Percentiles rank a stretch among this genome's conserved stretches.
phyloP scores from a whole-genome alignment of 257 asterid genomes.

The Euphrasia confusa region DNA sequence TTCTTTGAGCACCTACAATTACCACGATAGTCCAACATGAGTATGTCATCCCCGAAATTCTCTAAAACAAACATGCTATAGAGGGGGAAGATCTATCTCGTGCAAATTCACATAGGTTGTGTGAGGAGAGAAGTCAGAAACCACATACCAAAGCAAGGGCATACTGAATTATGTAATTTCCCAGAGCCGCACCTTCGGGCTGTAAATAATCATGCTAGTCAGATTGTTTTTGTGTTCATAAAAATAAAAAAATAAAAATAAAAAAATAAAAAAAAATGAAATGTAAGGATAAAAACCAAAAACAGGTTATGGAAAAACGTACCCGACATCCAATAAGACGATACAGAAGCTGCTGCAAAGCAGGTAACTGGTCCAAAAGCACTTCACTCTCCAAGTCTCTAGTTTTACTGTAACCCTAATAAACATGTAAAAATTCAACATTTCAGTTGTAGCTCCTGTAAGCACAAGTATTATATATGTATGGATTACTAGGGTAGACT shows the following conservation, averaged over 20 bases:
- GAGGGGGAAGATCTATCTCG: not conserved
- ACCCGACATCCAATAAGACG: slow-evolving; percentile 97
- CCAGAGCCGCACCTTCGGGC: slow-evolving; percentile 95
- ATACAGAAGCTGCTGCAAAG: slow-evolving; percentile 80
- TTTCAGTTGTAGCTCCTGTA: not conserved
- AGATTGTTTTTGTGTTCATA: not conserved
- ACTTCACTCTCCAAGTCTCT: slow-evolving; percentile 78
- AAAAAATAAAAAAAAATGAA: not conserved
- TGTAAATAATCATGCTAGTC: slow-evolving; percentile 29
- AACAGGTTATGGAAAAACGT: slow-evolving; percentile 16
- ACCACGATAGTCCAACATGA: slow-evolving; percentile 22
- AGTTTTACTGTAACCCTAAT: slow-evolving; percentile 78
- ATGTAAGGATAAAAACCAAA: slow-evolving; percentile 13
- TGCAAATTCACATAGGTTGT: slow-evolving; percentile 13
- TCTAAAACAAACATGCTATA: slow-evolving; percentile 8
- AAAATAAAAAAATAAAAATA: not conserved
- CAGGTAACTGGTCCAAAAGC: slow-evolving; percentile 80
- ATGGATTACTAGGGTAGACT: not conserved
- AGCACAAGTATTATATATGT: slow-evolving; percentile 9
- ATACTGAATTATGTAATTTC: slow-evolving; percentile 74
- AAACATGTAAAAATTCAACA: slow-evolving; percentile 4
- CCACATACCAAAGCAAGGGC: slow-evolving; percentile 83
- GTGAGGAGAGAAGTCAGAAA: slow-evolving; percentile 15
- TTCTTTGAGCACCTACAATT: slow-evolving; percentile 83
- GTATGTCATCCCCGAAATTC: slow-evolving; percentile 1